A percentile compares a stretch with the other conserved stretches of the same genome.
Evolutionary conservation across 2,329 filamentous ascomycete genomes (phyloP).

Genomic region (Trichoderma brevicompactum): DNA sequence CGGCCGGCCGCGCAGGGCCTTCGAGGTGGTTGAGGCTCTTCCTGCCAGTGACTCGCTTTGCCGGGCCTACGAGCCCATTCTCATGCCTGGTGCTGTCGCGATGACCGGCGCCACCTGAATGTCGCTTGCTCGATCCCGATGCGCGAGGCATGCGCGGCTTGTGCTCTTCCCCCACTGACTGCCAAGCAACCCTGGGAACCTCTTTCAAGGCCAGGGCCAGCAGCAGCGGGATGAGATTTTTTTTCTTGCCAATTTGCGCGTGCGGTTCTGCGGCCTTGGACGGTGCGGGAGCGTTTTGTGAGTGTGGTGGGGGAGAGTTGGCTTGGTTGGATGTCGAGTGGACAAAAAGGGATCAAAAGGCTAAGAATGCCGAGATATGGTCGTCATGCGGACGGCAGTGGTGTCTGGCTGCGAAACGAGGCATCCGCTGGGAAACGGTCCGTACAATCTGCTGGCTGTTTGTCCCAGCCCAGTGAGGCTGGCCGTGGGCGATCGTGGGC

Average conservation of each 20-base stretch:
- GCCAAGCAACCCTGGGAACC: constrained; percentile 42
- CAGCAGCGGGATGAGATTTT: constrained; percentile 38
- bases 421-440: background rate
- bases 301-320: constrained; percentile 28
- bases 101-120: constrained; percentile 64
- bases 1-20: constrained; percentile 43
- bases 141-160: constrained; percentile 64
- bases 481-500: constrained; percentile 3
- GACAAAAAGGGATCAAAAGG: constrained; percentile 5
- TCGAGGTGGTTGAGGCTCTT: constrained; percentile 55
- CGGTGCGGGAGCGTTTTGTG: background rate
- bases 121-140: constrained; percentile 63
- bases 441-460: background rate
- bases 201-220: constrained; percentile 43
- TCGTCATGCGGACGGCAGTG: constrained; percentile 3
- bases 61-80: constrained; percentile 76
- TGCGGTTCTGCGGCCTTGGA: constrained; percentile 25
- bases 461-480: background rate
- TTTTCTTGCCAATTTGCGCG: constrained; percentile 26
- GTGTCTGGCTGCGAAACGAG: background rate
- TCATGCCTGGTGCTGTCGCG: constrained; percentile 76
- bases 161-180: constrained; percentile 43
- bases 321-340: background rate
- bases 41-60: constrained; percentile 45
- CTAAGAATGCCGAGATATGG: background rate